A percentile compares a stretch with the other conserved stretches of the same genome.
These are phyloP conservation scores for Fraxinus ornus DNA, from an alignment of 305 asterid species.

Conservation along the genomic window DNA sequence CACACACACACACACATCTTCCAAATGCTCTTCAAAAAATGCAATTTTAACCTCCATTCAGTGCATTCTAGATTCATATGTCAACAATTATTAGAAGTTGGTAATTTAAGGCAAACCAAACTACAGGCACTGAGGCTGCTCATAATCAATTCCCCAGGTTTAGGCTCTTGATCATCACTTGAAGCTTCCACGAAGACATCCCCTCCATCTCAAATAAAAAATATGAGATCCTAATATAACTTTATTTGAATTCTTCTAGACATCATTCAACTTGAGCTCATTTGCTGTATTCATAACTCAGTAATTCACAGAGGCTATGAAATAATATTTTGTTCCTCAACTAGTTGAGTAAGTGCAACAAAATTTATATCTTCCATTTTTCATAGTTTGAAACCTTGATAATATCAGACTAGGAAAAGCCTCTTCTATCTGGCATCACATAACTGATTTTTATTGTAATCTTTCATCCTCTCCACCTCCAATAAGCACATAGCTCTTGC, in stretches of 20 bases:
- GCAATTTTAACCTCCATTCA: background rate
- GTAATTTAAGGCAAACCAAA: background rate
- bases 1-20: background rate
- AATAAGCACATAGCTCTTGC: background rate
- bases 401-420: background rate
- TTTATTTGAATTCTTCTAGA: background rate
- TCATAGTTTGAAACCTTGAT: background rate
- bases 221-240: background rate
- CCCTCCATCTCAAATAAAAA: background rate
- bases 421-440: background rate
- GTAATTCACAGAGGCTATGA: background rate
- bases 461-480: background rate
- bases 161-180: background rate
- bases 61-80: background rate
- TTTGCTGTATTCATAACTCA: background rate
- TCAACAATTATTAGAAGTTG: background rate
- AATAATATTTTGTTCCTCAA: background rate
- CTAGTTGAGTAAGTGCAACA: background rate
- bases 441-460: background rate
- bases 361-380: background rate
- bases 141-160: background rate
- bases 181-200: background rate
- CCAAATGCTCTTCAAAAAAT: background rate
- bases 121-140: background rate
- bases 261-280: background rate